Base-by-base conservation (phyloP, 805 yeast genomes). In the Wickerhamiella lipophila region DNA sequence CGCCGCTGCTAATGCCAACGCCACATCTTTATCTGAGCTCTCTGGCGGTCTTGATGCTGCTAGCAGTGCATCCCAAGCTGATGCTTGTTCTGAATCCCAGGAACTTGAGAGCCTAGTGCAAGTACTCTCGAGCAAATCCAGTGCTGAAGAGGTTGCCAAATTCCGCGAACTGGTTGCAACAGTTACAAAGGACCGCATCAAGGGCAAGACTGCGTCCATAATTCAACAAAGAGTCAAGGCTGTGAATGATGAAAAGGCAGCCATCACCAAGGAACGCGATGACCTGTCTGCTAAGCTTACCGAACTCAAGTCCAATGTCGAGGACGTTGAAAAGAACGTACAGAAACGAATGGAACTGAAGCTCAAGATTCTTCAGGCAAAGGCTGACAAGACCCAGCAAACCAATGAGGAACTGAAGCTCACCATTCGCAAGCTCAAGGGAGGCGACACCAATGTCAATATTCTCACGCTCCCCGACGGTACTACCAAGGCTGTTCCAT, bases 301-400 rank as follows among this genome's bases (percentile, higher is more conserved):
- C 8, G 29, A 16, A 6, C 30, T 25, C 26, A 42, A 42, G 16
- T 25, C 11, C 12, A 26, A 45, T 7, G 11, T 15, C 21, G 34
- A 15, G 15, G 15, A 27, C 12, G 39, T 50, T 38, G 42, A 44
- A 55, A 49, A 39, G 54, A 38, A 8, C 23, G 43, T 23, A 22
- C 56, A 32, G 48, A 55, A 44, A 44, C 52, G 27, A 57, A 56
- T 39, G 42, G 63, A 22, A 45, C 55, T 42, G 49, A 50, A 46
- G 56, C 60, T 22, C 46, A 74, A 71, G 51, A 72, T 81, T 61
- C 66, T 77, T 55, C 73, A 71, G 55, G 68, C 69, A 53, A 78
- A 74, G 60, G 64, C 75, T n/a, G 77, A 73, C 40, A 71, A 71
- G 46, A 66, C 75, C 25, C 77, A 74, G 52, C 64, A 62, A 42